Conservation (phyloP, 1,284 basidiomycete species). For the Puccinia coronata region DNA sequence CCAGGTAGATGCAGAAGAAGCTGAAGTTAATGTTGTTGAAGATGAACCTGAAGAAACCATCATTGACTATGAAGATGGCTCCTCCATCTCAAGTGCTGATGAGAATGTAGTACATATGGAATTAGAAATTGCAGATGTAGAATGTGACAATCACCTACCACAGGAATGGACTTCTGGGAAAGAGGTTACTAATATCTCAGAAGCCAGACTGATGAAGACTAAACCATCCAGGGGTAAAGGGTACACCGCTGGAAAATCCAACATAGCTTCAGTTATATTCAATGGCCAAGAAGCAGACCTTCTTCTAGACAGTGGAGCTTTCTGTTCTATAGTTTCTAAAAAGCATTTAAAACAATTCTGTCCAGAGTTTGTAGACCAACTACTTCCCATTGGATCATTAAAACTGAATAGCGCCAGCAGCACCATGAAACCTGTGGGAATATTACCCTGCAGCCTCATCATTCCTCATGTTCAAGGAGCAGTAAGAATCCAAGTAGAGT, state of each 20-base stretch:
- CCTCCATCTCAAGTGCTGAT: background rate
- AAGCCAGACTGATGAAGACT: background rate
- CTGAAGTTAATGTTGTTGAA: background rate
- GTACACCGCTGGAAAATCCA: background rate
- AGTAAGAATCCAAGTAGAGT: background rate
- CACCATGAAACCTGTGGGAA: background rate
- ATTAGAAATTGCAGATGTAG: background rate
- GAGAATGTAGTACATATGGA: background rate
- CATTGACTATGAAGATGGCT: background rate
- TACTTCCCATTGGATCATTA: background rate
- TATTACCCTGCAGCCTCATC: background rate
- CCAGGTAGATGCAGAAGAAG: background rate
- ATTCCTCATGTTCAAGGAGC: background rate
- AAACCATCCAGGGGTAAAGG: background rate
- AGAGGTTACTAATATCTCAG: background rate
- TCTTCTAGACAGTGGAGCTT: slow-evolving; percentile 3
- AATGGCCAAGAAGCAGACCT: background rate
- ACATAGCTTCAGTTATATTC: background rate
- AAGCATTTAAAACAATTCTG: background rate
- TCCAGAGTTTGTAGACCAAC: background rate
- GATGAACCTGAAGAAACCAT: background rate
- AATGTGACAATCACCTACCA: background rate
- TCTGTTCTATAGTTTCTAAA: slow-evolving; percentile 5
- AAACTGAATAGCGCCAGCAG: slow-evolving; percentile 12
- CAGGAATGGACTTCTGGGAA: background rate